Conservation (phyloP, 2,329 filamentous ascomycete genomes). For the Cytospora piceae region DNA sequence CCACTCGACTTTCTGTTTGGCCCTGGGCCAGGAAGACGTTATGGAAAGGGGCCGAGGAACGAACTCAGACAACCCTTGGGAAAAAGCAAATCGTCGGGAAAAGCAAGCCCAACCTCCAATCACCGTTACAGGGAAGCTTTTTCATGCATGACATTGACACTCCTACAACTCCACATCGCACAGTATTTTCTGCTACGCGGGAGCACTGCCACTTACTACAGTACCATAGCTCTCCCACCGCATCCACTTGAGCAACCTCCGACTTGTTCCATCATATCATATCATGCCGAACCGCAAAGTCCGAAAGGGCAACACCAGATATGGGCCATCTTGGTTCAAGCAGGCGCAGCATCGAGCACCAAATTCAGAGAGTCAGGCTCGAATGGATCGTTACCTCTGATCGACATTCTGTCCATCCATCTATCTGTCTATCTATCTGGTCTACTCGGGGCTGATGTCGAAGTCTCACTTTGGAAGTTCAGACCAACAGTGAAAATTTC, state of each 20-base stretch:
- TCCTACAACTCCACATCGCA: constrained; percentile 18
- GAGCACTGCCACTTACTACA: constrained; percentile 4
- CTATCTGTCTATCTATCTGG: background rate
- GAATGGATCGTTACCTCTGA: constrained; percentile 20
- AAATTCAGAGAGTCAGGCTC: constrained; percentile 4
- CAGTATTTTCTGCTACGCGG: constrained; percentile 10
- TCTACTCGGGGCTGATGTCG: background rate
- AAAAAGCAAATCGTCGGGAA: background rate
- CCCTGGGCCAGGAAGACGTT: background rate
- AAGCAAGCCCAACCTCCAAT: constrained; percentile 15
- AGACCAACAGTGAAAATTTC: background rate
- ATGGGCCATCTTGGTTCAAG: background rate
- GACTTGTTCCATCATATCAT: background rate
- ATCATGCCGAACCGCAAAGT: background rate
- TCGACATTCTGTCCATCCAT: background rate
- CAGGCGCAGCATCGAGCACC: constrained; percentile 19
- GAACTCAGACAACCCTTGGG: constrained; percentile 17
- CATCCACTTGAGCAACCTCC: background rate
- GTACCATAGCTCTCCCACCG: background rate
- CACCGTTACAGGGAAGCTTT: constrained; percentile 23
- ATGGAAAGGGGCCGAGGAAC: constrained; percentile 10
- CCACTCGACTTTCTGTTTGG: constrained; percentile 22
- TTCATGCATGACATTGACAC: constrained; percentile 28
- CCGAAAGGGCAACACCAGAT: constrained; percentile 5
- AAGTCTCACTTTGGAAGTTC: background rate